Conservation (phyloP, 306 rosid species). For the Acacia confusa region DNA sequence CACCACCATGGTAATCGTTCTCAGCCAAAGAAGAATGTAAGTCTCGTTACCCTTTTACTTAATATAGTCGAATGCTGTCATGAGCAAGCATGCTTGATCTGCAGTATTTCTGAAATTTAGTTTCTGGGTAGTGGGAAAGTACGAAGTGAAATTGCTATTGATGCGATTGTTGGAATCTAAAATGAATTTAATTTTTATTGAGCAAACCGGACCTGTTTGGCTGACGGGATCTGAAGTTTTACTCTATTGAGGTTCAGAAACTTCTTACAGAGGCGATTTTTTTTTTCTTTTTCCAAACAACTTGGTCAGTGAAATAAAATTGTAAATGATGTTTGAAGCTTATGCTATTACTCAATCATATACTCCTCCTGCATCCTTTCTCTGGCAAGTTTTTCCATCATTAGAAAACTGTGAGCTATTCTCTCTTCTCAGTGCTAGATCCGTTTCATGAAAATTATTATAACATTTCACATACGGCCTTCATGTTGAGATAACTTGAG, state of each 20-base stretch:
- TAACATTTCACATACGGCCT: not conserved
- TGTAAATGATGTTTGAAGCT: not conserved
- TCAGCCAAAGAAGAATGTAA: slow-evolving; percentile 36
- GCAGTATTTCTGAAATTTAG: not conserved
- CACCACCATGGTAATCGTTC: slow-evolving; percentile 32
- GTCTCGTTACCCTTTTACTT: slow-evolving; percentile 26
- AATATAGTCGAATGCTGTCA: not conserved
- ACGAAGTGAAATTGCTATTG: not conserved
- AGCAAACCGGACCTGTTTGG: not conserved
- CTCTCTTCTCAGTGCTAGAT: slow-evolving; percentile 3
- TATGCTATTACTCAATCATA: not conserved
- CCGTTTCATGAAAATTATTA: not conserved
- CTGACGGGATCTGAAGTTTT: not conserved
- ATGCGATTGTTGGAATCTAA: not conserved
- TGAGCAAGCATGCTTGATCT: not conserved
- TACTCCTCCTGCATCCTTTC: not conserved
- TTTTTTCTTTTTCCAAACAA: not conserved
- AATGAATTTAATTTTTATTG: not conserved
- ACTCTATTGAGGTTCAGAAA: not conserved
- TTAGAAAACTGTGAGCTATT: not conserved
- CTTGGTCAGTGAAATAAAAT: not conserved
- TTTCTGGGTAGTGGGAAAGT: slow-evolving; percentile 3
- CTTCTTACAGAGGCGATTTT: not conserved
- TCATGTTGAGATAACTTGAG: slow-evolving; percentile 12
- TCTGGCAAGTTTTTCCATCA: not conserved